Conservation (phyloP, 2,329 filamentous ascomycete genomes). For the Penicillium sp. region DNA sequence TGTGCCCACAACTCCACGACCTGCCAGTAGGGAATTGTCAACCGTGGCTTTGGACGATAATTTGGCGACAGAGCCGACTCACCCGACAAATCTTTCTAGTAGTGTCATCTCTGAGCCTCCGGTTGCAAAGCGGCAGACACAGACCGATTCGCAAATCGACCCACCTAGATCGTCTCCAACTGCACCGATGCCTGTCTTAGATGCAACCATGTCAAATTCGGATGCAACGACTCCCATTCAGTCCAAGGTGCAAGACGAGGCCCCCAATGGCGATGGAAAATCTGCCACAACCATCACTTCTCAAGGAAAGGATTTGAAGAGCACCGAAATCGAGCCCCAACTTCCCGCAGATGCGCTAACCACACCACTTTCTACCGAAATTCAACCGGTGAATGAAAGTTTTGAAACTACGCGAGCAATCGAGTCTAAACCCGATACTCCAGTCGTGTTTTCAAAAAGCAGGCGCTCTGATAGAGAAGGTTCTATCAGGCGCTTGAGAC, state of each 20-base stretch:
- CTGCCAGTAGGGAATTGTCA: not conserved
- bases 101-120: not conserved
- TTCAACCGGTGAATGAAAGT: not conserved
- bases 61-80: not conserved
- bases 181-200: not conserved
- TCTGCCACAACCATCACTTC: not conserved
- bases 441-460: conserved; percentile 10
- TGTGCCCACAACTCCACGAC: not conserved
- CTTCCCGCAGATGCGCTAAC: not conserved
- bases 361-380: too few species aligned
- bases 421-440: not conserved
- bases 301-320: not conserved
- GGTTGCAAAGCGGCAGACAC: not conserved
- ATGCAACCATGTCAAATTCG: not conserved
- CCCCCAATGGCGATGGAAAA: not conserved
- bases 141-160: not conserved
- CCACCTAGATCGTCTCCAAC: not conserved
- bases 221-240: not conserved
- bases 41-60: not conserved
- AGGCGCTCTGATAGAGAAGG: conserved; percentile 33
- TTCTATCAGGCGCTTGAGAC: conserved; percentile 42
- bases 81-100: not conserved
- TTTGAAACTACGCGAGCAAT: not conserved
- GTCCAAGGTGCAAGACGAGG: not conserved
- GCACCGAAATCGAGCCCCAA: not conserved